These are phyloP conservation scores for Mesotaenium endlicherianum DNA, from an alignment of 139 green algal genomes.

Conservation along the genomic window DNA sequence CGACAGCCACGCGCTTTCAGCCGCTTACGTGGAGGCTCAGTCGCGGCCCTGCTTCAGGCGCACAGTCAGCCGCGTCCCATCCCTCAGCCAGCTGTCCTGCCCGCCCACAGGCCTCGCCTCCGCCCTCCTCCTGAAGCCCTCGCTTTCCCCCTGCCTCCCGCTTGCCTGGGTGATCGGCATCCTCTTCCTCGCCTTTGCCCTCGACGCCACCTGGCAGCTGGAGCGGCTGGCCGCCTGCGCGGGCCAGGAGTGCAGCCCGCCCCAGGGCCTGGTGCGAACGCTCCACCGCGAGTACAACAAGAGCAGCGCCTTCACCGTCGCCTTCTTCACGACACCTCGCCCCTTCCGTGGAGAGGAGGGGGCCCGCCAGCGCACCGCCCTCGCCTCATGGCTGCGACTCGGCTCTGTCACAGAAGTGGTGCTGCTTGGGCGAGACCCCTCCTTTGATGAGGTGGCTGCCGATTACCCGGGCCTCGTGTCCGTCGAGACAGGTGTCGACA, in stretches of 20 bases:
- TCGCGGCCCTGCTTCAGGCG: too few species aligned
- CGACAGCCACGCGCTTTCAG: too few species aligned
- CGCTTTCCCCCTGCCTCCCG: neutral
- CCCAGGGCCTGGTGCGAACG: neutral
- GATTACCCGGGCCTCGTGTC: neutral
- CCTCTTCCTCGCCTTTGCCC: neutral
- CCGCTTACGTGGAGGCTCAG: too few species aligned
- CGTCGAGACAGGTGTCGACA: constrained; percentile 20
- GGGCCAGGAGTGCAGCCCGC: neutral
- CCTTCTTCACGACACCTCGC: neutral
- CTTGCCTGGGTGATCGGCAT: neutral
- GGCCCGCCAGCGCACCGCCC: neutral
- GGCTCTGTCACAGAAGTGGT: neutral
- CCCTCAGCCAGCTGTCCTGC: too few species aligned
- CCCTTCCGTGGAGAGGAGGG: neutral
- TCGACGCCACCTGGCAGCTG: constrained; percentile 6
- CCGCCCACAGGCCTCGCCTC: neutral
- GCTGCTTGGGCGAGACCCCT: constrained; percentile 14
- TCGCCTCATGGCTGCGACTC: constrained; percentile 18
- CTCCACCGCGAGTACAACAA: too few species aligned
- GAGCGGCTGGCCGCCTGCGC: neutral
- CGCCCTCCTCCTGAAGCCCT: neutral
- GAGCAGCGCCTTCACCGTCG: neutral
- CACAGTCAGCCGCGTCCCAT: too few species aligned
- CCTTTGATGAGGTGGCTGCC: neutral